Evolutionary conservation across 192 early-diverging fungal species (phyloP).

Genomic region (Obelidium mucronatum): DNA sequence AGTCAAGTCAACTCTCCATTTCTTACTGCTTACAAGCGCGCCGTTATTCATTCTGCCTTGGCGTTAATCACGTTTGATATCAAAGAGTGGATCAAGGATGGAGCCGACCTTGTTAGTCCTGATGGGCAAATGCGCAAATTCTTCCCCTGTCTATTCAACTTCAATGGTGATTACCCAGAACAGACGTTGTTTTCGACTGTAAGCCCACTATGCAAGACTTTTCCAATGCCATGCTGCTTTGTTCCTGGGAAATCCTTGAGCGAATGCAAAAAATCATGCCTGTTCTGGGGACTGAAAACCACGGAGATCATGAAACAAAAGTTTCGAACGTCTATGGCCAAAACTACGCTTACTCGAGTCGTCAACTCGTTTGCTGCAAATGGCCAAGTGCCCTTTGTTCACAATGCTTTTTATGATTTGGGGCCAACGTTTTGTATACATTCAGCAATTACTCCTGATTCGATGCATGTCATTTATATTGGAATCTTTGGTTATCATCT

Average conservation of each 20-base stretch:
- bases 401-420: slow-evolving; percentile 9
- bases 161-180: slow-evolving; percentile 12
- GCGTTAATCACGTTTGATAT: background rate
- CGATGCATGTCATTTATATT: slow-evolving; percentile 2
- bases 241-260: background rate
- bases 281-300: background rate
- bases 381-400: background rate
- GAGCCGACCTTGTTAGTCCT: background rate
- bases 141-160: background rate
- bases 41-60: background rate
- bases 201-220: background rate
- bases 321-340: background rate
- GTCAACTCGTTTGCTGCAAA: background rate
- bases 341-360: background rate
- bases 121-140: background rate
- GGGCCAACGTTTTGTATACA: background rate
- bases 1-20: background rate
- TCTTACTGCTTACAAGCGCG: background rate
- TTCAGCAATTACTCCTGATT: slow-evolving; percentile 7
- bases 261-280: background rate
- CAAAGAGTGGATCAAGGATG: background rate
- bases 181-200: background rate
- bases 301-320: background rate
- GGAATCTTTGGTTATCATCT: slow-evolving; percentile 8
- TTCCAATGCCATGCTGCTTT: slow-evolving; percentile 10